phyloP scores from a whole-genome alignment of 2,329 filamentous ascomycete species.

The Ophiostoma novo-ulmi region DNA sequence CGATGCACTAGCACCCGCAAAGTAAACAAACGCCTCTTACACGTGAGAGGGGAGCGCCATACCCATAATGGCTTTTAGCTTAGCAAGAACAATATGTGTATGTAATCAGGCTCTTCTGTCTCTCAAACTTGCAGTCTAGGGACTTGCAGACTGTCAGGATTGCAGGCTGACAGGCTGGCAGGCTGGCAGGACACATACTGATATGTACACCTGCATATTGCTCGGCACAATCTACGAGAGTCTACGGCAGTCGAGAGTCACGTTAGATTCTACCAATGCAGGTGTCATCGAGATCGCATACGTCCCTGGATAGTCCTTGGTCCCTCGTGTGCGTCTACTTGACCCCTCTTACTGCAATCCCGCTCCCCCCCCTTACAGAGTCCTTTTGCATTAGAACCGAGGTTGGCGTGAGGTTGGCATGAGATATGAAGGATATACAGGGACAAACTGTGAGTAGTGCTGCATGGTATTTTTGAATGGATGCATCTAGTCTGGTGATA shows the following conservation, averaged over 20 bases:
- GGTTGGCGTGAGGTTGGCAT: neutral
- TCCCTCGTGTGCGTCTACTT: neutral
- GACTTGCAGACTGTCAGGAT: neutral
- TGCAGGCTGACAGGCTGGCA: neutral
- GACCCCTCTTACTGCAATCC: neutral
- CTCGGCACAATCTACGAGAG: neutral
- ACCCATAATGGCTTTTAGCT: neutral
- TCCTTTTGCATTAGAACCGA: neutral
- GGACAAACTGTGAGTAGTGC: neutral
- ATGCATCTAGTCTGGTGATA: neutral
- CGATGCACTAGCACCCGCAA: constrained; percentile 8
- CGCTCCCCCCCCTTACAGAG: neutral
- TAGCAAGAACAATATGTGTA: neutral
- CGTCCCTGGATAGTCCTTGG: neutral
- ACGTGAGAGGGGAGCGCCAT: neutral
- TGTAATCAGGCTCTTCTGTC: neutral
- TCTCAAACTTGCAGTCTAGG: neutral
- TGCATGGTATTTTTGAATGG: neutral
- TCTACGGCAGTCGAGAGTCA: neutral
- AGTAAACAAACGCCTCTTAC: neutral
- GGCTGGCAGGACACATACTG: neutral
- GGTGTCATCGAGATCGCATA: neutral
- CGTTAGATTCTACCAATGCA: neutral
- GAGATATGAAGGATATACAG: neutral
- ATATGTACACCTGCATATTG: neutral